Base-by-base conservation (phyloP, 345 rosid genomes). In the Arabis hirsuta region DNA sequence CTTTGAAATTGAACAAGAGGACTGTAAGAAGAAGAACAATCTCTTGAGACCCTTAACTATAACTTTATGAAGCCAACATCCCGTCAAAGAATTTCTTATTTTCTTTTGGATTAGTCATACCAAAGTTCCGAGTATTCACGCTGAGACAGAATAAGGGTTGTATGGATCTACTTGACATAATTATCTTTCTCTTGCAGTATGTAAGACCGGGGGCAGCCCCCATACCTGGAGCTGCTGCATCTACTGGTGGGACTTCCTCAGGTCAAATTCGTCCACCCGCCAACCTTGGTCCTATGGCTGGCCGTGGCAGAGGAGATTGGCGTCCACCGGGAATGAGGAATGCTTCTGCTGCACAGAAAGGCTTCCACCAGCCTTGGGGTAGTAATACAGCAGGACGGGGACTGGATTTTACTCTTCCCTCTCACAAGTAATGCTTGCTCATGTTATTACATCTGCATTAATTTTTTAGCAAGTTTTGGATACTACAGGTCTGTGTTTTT, bases 271-370 rank as follows among this genome's bases (percentile, higher is more conserved):
- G 92, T 67, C 99, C 97, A 59, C 83, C 83, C 12, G 74, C 78
- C 16, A 88, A 78, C 72, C 66, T 84, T 76, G 89, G 79, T 78
- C 81, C 84, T 41, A 72, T 79, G 78, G 79, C 84, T 82, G 98
- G 96, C 72, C 94, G 98, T 67, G 98, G 97, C 52, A 90, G 98
- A 80, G 96, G 97, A 75, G 99, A 96, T 45, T 90, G 96, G 98
- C 87, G 98, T 62, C 90, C 91, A 59, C 13, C 69, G 60, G 98
- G 91, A 74, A 81, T 84, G 74, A 90, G 88, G 82, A 74, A 73
- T 82, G 87, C 76, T 79, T 71, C 90, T 71, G 58, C 84, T 46
- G 72, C 88, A 84, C 99, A 88, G 79, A 96, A 92, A 79, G 81
- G 87, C 73, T 86, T 83, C 71, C 90, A 88, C 74, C 82, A 82